Evolutionary conservation across 192 early-diverging fungal genomes (phyloP).

Genomic region (Chytriomyces sp.): DNA sequence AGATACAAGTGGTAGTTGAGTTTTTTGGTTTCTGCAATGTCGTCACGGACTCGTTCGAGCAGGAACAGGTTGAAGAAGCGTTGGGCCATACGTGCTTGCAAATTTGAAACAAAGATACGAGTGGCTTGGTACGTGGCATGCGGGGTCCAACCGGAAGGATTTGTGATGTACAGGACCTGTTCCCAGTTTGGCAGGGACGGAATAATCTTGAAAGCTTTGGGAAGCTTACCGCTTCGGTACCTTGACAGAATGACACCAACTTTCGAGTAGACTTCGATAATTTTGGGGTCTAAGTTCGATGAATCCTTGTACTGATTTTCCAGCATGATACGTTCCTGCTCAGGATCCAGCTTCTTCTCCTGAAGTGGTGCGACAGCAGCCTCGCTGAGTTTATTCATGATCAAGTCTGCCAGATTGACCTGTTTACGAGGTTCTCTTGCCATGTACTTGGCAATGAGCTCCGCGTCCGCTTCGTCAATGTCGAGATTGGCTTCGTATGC

Average conservation of each 20-base stretch:
- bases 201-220: constrained; percentile 99
- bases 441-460: constrained; percentile 91
- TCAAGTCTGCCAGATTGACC: constrained; percentile 92
- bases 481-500: constrained; percentile 62
- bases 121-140: constrained; percentile 96
- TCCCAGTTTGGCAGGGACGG: constrained; percentile 96
- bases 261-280: constrained; percentile 94
- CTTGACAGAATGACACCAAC: constrained; percentile 87
- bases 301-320: constrained; percentile 34
- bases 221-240: constrained; percentile 93
- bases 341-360: constrained; percentile 27
- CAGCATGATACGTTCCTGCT: background rate
- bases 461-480: constrained; percentile 79
- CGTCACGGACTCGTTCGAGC: constrained; percentile 89
- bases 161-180: constrained; percentile 90
- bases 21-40: constrained; percentile 97
- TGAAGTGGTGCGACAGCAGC: constrained; percentile 47
- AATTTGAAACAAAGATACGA: constrained; percentile 94
- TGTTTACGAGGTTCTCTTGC: constrained; percentile 79
- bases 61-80: constrained; percentile 88
- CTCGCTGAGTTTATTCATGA: constrained; percentile 93
- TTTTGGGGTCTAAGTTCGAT: constrained; percentile 77
- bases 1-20: constrained; percentile 97
- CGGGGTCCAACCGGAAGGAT: constrained; percentile 93
- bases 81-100: constrained; percentile 91